phyloP scores from a whole-genome alignment of 495 filamentous ascomycete species.

The Xylaria acuta region DNA sequence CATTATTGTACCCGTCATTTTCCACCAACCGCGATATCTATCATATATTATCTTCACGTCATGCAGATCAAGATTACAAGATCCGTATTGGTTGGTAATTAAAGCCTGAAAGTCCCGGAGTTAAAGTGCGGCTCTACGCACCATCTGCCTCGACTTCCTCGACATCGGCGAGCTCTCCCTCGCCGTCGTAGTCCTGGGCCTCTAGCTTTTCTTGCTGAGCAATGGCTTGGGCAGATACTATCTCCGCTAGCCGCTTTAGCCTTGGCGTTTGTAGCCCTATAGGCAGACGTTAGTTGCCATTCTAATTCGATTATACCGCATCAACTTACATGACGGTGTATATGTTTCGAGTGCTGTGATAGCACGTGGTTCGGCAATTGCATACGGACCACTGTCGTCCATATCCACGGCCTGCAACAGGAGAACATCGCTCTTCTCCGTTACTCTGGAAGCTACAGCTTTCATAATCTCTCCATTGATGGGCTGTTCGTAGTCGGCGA shows the following conservation, averaged over 20 bases:
- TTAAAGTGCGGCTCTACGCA: constrained; percentile 38
- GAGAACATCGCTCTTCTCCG: constrained; percentile 97
- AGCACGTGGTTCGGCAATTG: constrained; percentile 94
- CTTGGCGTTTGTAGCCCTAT: constrained; percentile 94
- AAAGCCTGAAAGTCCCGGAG: constrained; percentile 19
- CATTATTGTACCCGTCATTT: constrained; percentile 24
- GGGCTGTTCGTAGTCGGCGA: constrained; percentile 98
- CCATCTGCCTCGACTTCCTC: constrained; percentile 46
- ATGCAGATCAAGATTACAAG: constrained; percentile 25
- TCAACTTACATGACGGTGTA: constrained; percentile 84
- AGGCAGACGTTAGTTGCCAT: constrained; percentile 32
- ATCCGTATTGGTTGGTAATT: constrained; percentile 31
- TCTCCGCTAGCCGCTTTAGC: constrained; percentile 92
- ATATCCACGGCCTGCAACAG: constrained; percentile 94
- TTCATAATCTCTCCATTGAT: constrained; percentile 99
- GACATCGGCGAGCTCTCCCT: constrained; percentile 49
- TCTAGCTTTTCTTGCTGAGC: constrained; percentile 90
- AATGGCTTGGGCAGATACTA: constrained; percentile 94
- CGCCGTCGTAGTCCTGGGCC: constrained; percentile 48
- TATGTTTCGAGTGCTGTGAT: constrained; percentile 98
- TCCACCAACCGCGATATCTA: constrained; percentile 22
- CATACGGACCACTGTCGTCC: constrained; percentile 99
- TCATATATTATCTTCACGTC: constrained; percentile 29
- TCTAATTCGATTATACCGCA: neutral
- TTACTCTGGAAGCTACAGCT: constrained; percentile 94